Percentiles rank a stretch among this genome's conserved stretches.
Evolutionary conservation across 345 rosid genomes (phyloP).

Genomic region (Fremontodendron californicum): DNA sequence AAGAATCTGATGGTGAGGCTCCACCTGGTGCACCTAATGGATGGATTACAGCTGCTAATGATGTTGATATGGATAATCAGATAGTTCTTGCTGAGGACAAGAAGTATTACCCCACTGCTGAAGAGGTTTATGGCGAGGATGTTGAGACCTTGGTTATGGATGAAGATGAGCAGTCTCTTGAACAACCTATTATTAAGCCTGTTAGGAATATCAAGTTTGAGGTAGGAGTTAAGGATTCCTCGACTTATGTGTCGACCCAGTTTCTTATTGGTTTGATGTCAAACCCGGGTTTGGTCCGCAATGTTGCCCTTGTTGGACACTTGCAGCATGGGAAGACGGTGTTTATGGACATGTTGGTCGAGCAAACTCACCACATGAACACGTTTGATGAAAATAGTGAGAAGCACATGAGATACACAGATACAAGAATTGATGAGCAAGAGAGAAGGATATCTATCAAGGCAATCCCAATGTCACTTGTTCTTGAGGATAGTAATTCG

Average conservation of each 20-base stretch:
- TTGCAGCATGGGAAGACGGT: conserved; percentile 90
- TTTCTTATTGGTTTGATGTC: conserved; percentile 94
- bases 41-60: conserved; percentile 73
- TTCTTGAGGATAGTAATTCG: conserved; percentile 85
- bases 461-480: conserved; percentile 92
- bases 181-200: conserved; percentile 81
- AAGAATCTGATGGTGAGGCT: conserved; percentile 60
- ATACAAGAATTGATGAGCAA: conserved; percentile 90
- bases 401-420: conserved; percentile 88
- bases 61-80: conserved; percentile 89
- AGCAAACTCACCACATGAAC: conserved; percentile 87
- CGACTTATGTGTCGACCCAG: conserved; percentile 87
- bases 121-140: conserved; percentile 94
- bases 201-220: conserved; percentile 77
- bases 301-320: conserved; percentile 96
- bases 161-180: conserved; percentile 91
- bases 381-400: conserved; percentile 77
- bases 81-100: conserved; percentile 95
- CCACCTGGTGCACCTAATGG: conserved; percentile 54
- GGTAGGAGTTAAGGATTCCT: conserved; percentile 89
- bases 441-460: conserved; percentile 91
- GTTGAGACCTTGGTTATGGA: conserved; percentile 96
- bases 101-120: conserved; percentile 96
- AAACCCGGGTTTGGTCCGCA: conserved; percentile 78
- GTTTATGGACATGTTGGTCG: conserved; percentile 98